Evolutionary conservation across 768 basidiomycete species (phyloP), one percentile per base, ranked within the genome.

Genomic region (Fomitopsis serialis): DNA sequence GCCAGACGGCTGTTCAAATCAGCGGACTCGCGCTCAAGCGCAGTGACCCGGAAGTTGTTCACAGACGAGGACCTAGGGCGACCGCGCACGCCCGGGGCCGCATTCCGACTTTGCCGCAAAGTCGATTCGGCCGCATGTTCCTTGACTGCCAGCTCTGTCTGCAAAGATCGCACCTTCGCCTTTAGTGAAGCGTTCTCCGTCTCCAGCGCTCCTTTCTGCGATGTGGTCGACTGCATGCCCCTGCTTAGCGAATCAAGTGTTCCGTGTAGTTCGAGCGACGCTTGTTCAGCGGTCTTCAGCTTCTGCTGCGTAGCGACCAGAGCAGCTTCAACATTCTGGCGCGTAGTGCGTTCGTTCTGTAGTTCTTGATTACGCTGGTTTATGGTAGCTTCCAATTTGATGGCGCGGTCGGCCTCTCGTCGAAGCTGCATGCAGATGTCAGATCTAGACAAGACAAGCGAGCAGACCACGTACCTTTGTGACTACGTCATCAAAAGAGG

Each of bases 61-160:
- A 80, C 67, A 0, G 84, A 85, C 1, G 85, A 84, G 21, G 85
- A 82, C 21, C 83, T 77, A 29, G 77, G 74, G 25, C 80, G 75
- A 21, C 72, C 65, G 34, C 55, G 53, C n/a, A 7, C 11, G 5
- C 43, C 21, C 1, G 47, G 25, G 15, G 37, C 21, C 17, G 37
- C 36, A 24, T 37, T 56, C 32, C 55, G 59, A 24, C 56, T 55
- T 22, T 50, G 54, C 10, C 56, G 52, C 9, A 59, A 56, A 10
- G 48, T 52, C 12, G 56, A 42, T 24, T 60, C 55, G 24, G 58
- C 58, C 2, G 54, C 32, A n/a, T 47, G 57, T 6, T 58, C 24
- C 45, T 56, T 58, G 36, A 29, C 58, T n/a, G 53, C 50, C 11
- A 56, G 34, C 25, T 60, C 61, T 21, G 35, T 35, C 51, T 87